Base-by-base conservation (phyloP, 495 filamentous ascomycete species). In the Oleoguttula mirabilis region DNA sequence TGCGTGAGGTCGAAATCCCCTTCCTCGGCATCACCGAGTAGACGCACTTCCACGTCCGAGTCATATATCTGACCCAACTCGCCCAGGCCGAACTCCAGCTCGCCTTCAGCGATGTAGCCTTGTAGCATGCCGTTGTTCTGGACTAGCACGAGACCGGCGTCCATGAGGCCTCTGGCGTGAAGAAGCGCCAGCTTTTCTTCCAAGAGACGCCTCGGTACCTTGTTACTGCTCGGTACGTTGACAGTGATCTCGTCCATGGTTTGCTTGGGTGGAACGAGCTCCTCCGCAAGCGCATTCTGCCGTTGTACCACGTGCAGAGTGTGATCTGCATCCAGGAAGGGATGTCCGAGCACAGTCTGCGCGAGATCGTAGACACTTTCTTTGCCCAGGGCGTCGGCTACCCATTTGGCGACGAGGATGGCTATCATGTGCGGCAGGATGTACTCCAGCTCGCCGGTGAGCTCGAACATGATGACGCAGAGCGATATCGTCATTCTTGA, bases 401-500 rank as follows among this genome's bases (percentile, higher is more conserved):
- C 65, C 71, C 70, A 76, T 56, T 74, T 76, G 0, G 72, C 71
- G 6, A 72, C 64, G 3, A 76, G 56, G 47, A 76, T 76, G 16
- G 70, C 69, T 21, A 73, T 65, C 72, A 76, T 74, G 53, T 73
- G 65, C 35, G 71, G 71, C 20, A 71, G 62, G 32, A 72, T 66
- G 55, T 72, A 64, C 39, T 61, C 58, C 6, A 64, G 50, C 33
- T 63, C 58, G 42, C 58, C 60, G 10, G 60, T 61, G 11, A 61
- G 54, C 43, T 74, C 72, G 47, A 76, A 74, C 71, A 76, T 74
- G 60, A 76, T 70, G 25, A 76, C 71, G 17, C 66, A 65, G 27
- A 76, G 65, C 12, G 65, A 69, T 19, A 76, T 67, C 3, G 72
- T 76, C 71, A 76, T 76, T 30, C 71, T 55, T n/a, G 64, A 70